Evolutionary conservation across 2,329 filamentous ascomycete species (phyloP).

Genomic region (Colletotrichum sp.): DNA sequence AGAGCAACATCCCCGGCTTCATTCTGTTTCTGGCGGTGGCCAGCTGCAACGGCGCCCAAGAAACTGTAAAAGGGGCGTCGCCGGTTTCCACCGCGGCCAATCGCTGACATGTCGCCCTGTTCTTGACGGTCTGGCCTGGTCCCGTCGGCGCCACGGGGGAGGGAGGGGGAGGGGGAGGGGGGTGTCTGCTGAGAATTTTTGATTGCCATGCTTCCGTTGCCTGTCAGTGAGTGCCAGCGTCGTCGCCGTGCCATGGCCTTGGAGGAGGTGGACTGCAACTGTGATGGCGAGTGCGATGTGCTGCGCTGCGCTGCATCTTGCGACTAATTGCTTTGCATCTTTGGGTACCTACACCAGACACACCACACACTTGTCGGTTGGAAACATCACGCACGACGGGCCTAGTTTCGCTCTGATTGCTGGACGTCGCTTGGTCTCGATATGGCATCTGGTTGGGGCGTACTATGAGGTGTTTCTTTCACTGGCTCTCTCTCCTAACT

Average conservation of each 20-base stretch:
- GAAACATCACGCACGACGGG: not conserved
- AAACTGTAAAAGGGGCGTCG: slow-evolving; percentile 1
- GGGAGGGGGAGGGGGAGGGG: not conserved
- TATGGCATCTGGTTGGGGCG: not conserved
- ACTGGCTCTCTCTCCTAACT: not conserved
- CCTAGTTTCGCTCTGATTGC: not conserved
- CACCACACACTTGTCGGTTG: not conserved
- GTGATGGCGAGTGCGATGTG: not conserved
- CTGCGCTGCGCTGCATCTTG: not conserved
- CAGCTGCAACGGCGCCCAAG: slow-evolving; percentile 15
- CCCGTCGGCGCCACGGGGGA: not conserved
- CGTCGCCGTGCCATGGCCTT: not conserved
- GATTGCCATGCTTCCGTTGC: not conserved
- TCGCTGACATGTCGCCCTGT: slow-evolving; percentile 8
- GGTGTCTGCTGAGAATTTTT: not conserved
- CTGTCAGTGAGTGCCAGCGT: not conserved
- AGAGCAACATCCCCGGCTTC: not conserved
- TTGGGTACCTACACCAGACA: not conserved
- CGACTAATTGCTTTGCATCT: not conserved
- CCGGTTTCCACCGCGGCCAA: slow-evolving; percentile 4
- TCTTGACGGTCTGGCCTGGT: slow-evolving; percentile 3
- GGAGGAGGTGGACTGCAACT: not conserved
- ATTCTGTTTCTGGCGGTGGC: not conserved
- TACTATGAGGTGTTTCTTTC: not conserved
- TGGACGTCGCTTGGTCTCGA: not conserved